phyloP scores from a whole-genome alignment of 768 basidiomycete genomes.

The Lactifluus echinatus region DNA sequence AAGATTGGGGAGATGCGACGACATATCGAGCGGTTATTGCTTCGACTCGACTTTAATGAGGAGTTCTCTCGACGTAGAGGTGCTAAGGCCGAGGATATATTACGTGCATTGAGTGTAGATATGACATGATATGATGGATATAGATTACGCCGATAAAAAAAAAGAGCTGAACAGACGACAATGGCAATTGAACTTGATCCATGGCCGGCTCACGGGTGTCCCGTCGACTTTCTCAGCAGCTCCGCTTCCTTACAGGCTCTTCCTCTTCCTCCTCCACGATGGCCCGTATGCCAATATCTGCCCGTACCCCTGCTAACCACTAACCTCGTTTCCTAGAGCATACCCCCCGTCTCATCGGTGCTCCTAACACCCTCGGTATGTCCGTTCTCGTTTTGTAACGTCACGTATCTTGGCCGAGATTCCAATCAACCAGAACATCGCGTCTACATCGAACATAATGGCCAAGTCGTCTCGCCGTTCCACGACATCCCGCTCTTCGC shows the following conservation, averaged over 20 bases:
- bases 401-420: background rate
- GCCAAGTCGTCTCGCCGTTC: conserved; percentile 74
- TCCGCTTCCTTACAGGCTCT: conserved; percentile 43
- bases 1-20: conserved; percentile 62
- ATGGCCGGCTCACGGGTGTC: conserved; percentile 12
- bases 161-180: background rate
- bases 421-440: conserved; percentile 65
- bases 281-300: conserved; percentile 39
- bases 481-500: conserved; percentile 99
- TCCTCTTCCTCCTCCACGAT: conserved; percentile 39
- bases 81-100: conserved; percentile 30
- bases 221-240: conserved; percentile 53
- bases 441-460: conserved; percentile 87
- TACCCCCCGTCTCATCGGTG: conserved; percentile 70
- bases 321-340: conserved; percentile 40
- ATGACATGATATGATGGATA: background rate
- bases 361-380: conserved; percentile 88
- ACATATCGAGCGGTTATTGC: conserved; percentile 72
- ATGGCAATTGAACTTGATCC: background rate
- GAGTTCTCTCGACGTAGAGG: conserved; percentile 44
- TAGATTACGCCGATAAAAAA: conserved; percentile 3
- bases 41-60: conserved; percentile 82
- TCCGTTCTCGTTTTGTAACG: conserved; percentile 5
- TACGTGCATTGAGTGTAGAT: conserved; percentile 29
- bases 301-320: conserved; percentile 13